Percentiles rank a stretch among this genome's conserved stretches.
Evolutionary conservation across 306 rosid genomes (phyloP).

Genomic region (Fragaria iinumae): DNA sequence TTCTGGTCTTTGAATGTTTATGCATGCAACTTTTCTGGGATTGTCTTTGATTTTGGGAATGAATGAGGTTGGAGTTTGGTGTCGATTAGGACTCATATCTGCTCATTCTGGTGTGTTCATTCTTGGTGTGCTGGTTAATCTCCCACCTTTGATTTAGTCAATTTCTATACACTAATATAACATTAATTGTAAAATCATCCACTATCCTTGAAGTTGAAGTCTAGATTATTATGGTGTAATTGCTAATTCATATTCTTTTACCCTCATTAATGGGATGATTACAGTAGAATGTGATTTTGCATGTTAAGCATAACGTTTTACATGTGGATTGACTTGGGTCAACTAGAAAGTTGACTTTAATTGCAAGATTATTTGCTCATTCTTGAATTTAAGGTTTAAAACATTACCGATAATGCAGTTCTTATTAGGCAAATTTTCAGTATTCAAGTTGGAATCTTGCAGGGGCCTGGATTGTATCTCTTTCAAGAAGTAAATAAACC

Average conservation of each 20-base stretch:
- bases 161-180: background rate
- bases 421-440: background rate
- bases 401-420: background rate
- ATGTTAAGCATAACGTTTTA: background rate
- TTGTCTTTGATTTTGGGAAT: constrained; percentile 2
- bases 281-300: background rate
- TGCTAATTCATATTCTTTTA: background rate
- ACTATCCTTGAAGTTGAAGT: background rate
- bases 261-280: background rate
- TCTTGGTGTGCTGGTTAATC: background rate
- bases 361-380: background rate
- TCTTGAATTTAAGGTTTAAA: background rate
- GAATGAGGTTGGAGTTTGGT: constrained; percentile 1
- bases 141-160: constrained; percentile 2
- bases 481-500: background rate
- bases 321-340: constrained; percentile 14
- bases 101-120: background rate
- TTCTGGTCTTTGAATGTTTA: background rate
- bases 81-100: background rate
- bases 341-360: constrained; percentile 1
- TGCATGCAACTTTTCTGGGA: background rate
- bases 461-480: constrained; percentile 5
- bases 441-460: constrained; percentile 20
- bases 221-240: background rate
- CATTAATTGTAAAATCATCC: background rate